phyloP scores from a whole-genome alignment of 495 filamentous ascomycete species.

The Penicillium daleae region DNA sequence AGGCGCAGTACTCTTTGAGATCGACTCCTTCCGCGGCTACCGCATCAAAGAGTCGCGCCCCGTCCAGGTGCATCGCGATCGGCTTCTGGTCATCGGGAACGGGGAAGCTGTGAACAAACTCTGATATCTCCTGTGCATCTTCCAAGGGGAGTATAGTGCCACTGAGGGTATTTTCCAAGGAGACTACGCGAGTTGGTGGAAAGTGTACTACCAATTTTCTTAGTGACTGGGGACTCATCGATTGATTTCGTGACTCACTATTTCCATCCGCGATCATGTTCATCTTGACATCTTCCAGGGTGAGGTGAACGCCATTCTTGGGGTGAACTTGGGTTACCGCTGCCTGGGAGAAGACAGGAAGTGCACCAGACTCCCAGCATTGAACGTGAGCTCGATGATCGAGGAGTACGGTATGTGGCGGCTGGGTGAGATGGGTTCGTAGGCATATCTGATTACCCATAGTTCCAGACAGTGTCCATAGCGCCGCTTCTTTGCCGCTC shows the following conservation, averaged over 20 bases:
- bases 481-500: conserved; percentile 1
- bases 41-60: neutral
- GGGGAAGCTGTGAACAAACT: neutral
- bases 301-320: neutral
- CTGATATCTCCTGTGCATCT: conserved; percentile 4
- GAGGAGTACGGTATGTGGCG: neutral
- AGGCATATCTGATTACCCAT: conserved; percentile 7
- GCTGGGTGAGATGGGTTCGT: neutral
- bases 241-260: neutral
- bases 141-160: neutral
- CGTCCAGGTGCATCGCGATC: conserved; percentile 5
- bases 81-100: neutral
- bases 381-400: conserved; percentile 4
- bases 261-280: neutral
- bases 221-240: neutral
- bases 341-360: neutral
- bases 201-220: neutral
- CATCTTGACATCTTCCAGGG: neutral
- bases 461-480: neutral
- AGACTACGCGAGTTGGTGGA: neutral
- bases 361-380: neutral
- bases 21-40: neutral
- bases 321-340: neutral
- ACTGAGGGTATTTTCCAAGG: neutral
- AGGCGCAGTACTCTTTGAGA: conserved; percentile 59